Base-by-base conservation (phyloP, 257 asterid genomes). In the Schizonepeta tenuifolia region DNA sequence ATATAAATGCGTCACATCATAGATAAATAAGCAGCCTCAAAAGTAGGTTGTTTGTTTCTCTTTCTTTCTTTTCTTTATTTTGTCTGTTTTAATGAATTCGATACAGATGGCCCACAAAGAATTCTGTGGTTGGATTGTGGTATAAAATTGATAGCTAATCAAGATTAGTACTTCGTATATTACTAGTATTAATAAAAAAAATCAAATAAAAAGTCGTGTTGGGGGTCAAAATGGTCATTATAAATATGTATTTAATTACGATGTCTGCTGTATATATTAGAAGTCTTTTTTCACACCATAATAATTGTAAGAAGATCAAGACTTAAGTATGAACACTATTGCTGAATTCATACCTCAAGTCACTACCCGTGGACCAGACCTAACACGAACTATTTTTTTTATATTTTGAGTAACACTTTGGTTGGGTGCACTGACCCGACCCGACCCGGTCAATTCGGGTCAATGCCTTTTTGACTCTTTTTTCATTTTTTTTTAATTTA, bases 231-330 rank as follows among this genome's bases (percentile, higher is more conserved):
- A 15, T 43, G 56, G 64, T 17, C 71, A 63, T 18, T 15, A 47
- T 50, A 21, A 9, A 49, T 21, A 41, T n/a, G n/a, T 40, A 57
- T 14, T 35, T 60, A 38, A 10, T 59, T 49, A 36, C 15, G 9
- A 38, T 20, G 72, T 35, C 69, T 65, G 50, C 64, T 28, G 4
- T 65, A 9, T 54, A 54, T 35, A 50, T 70, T 54, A 24, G 6
- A 15, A 36, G 77, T 68, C 76, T 14, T 50, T 71, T 24, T 54
- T 72, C 81, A 47, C 61, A 46, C 69, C 7, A 14, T 56, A 24
- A 20, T 18, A 70, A 24, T 13, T 70, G 65, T 18, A 21, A 14
- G 20, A 40, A 56, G 64, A 35, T 50, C 13, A n/a, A 40, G 60
- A 18, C 17, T 14, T 41, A 10, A 13, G 70, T 65, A 3, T 12